phyloP scores from a whole-genome alignment of 768 basidiomycete species.

The Boletus rubroflammeus region DNA sequence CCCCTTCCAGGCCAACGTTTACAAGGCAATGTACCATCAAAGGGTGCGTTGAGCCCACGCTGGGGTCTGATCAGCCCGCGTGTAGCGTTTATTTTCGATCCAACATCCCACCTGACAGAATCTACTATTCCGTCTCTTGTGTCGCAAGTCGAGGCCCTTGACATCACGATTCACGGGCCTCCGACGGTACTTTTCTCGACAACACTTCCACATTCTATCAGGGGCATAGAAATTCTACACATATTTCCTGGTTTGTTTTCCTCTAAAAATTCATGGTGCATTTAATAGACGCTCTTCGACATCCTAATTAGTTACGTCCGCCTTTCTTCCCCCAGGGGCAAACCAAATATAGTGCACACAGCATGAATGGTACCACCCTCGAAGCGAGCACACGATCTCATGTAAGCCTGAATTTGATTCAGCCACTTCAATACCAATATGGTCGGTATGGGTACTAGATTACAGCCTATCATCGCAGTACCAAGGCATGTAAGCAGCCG shows the following conservation, averaged over 20 bases:
- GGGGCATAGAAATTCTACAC: neutral
- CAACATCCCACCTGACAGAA: neutral
- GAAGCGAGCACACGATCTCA: neutral
- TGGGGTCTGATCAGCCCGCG: constrained; percentile 1
- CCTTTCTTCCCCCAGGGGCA: neutral
- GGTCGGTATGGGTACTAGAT: neutral
- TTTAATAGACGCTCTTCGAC: neutral
- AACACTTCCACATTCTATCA: neutral
- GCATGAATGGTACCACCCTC: neutral
- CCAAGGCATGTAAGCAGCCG: neutral
- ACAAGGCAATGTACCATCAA: neutral
- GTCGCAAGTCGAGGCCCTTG: neutral
- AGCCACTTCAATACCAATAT: neutral
- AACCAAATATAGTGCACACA: neutral
- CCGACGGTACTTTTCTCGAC: neutral
- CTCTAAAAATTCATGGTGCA: neutral
- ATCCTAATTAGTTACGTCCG: neutral
- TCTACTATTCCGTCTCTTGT: neutral
- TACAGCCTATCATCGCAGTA: neutral
- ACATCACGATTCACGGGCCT: neutral
- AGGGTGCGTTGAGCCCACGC: neutral
- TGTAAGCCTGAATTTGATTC: neutral
- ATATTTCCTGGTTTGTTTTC: neutral
- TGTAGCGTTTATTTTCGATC: neutral
- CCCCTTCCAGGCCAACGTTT: neutral